Evolutionary conservation across 352 stramenopile genomes (phyloP).

Genomic region (Phytophthora sojae): DNA sequence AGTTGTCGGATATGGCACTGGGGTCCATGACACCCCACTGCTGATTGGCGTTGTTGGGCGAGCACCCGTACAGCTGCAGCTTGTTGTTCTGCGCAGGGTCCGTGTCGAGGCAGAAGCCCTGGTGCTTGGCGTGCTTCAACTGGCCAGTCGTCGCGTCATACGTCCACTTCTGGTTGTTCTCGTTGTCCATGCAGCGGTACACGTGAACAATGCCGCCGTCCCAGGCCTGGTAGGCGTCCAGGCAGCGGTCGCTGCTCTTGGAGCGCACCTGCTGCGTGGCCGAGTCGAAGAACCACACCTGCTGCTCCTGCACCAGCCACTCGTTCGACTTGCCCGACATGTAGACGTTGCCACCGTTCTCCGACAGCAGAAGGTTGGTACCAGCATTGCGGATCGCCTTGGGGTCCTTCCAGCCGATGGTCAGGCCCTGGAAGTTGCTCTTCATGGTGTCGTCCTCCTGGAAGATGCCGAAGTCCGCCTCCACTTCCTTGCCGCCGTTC

Average conservation of each 20-base stretch:
- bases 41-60: conserved; percentile 1
- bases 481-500: conserved; percentile 49
- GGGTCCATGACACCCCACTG: conserved; percentile 3
- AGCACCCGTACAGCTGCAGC: conserved; percentile 3
- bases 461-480: conserved; percentile 69
- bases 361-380: conserved; percentile 32
- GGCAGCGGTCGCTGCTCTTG: conserved; percentile 3
- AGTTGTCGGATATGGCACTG: conserved; percentile 13
- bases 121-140: background rate
- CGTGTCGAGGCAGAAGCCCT: background rate
- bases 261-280: background rate
- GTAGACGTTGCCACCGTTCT: conserved; percentile 35
- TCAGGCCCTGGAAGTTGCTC: conserved; percentile 46
- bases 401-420: conserved; percentile 31
- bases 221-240: background rate
- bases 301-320: conserved; percentile 50
- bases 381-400: conserved; percentile 30
- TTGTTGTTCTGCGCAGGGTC: background rate
- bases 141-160: background rate
- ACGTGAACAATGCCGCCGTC: background rate
- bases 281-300: conserved; percentile 64
- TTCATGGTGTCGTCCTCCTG: conserved; percentile 56
- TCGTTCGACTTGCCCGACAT: conserved; percentile 40
- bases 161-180: conserved; percentile 4
- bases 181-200: background rate